A percentile compares a stretch with the other conserved stretches of the same genome.
These are phyloP conservation scores for Penicillium sp. DNA, from an alignment of 2,329 filamentous ascomycete genomes.

Conservation along the genomic window DNA sequence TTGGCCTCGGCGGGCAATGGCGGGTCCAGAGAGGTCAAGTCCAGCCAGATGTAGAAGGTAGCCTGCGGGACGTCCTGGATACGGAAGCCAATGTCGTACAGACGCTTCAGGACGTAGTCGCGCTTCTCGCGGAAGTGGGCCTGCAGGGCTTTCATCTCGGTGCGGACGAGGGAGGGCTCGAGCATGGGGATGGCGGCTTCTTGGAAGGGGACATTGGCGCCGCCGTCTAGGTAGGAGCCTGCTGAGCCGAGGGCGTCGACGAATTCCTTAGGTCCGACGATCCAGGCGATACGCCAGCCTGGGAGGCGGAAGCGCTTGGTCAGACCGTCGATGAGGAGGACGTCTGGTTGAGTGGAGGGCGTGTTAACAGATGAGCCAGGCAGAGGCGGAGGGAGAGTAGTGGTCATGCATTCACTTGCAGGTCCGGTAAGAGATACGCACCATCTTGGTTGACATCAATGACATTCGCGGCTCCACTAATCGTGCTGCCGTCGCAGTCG, in stretches of 20 bases:
- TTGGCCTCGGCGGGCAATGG: slow-evolving; percentile 63
- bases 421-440: slow-evolving; percentile 24
- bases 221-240: slow-evolving; percentile 91
- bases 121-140: slow-evolving; percentile 89
- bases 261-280: slow-evolving; percentile 93
- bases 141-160: slow-evolving; percentile 89
- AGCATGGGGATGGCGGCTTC: slow-evolving; percentile 92
- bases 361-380: slow-evolving; percentile 11
- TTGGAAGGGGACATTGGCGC: slow-evolving; percentile 93
- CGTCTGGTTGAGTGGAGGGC: slow-evolving; percentile 55
- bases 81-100: slow-evolving; percentile 83
- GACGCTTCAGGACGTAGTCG: slow-evolving; percentile 81
- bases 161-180: slow-evolving; percentile 76
- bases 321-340: slow-evolving; percentile 91
- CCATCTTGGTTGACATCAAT: slow-evolving; percentile 81
- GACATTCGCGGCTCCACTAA: slow-evolving; percentile 87
- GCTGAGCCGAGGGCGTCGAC: slow-evolving; percentile 91
- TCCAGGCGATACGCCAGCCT: slow-evolving; percentile 96
- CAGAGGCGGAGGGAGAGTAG: neutral
- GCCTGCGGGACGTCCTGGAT: slow-evolving; percentile 84
- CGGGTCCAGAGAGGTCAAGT: slow-evolving; percentile 54
- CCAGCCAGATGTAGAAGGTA: slow-evolving; percentile 90
- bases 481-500: slow-evolving; percentile 85
- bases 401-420: neutral
- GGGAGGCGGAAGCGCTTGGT: slow-evolving; percentile 97